phyloP scores from a whole-genome alignment of 1,284 basidiomycete species.

The Cutaneotrichosporon daszewskae region DNA sequence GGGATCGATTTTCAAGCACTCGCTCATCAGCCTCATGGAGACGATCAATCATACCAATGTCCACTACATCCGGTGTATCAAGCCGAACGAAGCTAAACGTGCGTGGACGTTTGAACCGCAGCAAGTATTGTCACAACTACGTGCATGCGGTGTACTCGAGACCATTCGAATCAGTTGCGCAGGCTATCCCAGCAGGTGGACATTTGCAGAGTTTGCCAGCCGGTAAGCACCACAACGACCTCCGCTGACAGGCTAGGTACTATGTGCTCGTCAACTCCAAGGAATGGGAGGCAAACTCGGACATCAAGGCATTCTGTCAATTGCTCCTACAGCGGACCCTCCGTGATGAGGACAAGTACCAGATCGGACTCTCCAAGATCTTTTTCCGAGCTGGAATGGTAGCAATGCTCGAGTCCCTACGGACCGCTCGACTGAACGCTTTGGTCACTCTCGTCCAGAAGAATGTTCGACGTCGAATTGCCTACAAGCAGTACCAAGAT shows the following conservation, averaged over 20 bases:
- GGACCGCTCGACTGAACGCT: conserved; percentile 78
- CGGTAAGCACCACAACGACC: conserved; percentile 55
- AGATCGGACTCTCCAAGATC: conserved; percentile 94
- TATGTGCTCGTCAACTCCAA: conserved; percentile 90
- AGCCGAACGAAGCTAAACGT: conserved; percentile 93
- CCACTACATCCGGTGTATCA: conserved; percentile 99
- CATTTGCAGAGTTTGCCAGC: conserved; percentile 98
- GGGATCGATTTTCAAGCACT: conserved; percentile 97
- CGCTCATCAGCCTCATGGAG: conserved; percentile 90
- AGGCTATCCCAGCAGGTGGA: conserved; percentile 98
- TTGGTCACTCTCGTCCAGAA: conserved; percentile 96
- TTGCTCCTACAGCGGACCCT: conserved; percentile 80
- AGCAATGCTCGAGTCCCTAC: conserved; percentile 87
- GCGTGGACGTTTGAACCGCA: conserved; percentile 97
- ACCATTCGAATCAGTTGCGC: conserved; percentile 99
- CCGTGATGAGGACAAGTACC: conserved; percentile 92
- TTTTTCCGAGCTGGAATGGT: conserved; percentile 99
- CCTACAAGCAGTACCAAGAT: conserved; percentile 70
- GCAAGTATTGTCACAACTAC: conserved; percentile 89
- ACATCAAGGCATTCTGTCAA: conserved; percentile 75
- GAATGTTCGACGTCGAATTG: conserved; percentile 83
- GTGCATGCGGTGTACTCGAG: conserved; percentile 98
- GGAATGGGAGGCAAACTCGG: conserved; percentile 67
- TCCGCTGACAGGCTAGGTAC: conserved; percentile 56
- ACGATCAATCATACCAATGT: conserved; percentile 97